Evolutionary conservation across 2,329 filamentous ascomycete species (phyloP).

Genomic region (Diaporthe helianthi): DNA sequence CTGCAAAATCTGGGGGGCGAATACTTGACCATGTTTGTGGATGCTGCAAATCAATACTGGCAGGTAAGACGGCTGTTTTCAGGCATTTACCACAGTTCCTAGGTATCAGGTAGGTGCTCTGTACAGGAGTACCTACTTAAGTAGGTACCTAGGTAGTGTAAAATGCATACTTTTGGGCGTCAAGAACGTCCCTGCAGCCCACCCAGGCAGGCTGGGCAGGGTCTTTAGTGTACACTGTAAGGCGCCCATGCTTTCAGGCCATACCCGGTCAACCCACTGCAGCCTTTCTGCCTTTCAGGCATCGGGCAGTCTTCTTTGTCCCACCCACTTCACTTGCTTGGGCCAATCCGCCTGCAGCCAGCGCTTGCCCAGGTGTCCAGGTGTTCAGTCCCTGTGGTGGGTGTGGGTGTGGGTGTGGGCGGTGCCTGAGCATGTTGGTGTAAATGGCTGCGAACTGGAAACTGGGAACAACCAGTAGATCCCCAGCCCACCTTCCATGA

Average conservation of each 20-base stretch:
- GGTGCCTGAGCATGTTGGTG: neutral
- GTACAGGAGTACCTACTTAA: too few relatives aligned
- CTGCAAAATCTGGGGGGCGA: neutral
- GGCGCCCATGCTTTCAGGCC: slow-evolving; percentile 14
- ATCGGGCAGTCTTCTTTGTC: slow-evolving; percentile 14
- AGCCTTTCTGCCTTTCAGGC: slow-evolving; percentile 8
- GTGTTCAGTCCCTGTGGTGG: neutral
- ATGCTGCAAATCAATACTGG: too few relatives aligned
- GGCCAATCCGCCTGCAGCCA: slow-evolving; percentile 5
- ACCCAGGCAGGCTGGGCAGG: neutral
- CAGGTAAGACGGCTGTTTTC: neutral
- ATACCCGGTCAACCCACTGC: slow-evolving; percentile 3
- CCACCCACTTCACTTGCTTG: slow-evolving; percentile 20
- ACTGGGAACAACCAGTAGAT: neutral
- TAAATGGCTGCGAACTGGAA: neutral
- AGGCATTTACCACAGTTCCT: neutral
- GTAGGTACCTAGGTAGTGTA: too few relatives aligned
- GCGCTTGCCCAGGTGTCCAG: neutral
- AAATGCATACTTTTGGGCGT: neutral
- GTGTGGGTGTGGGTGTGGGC: neutral
- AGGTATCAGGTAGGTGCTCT: too few relatives aligned
- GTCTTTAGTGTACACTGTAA: too few relatives aligned
- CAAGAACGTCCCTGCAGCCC: neutral
- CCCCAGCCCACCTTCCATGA: slow-evolving; percentile 3
- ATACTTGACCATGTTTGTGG: slow-evolving; percentile 1